phyloP scores from a whole-genome alignment of 805 yeast genomes.

The Candida germanica region DNA sequence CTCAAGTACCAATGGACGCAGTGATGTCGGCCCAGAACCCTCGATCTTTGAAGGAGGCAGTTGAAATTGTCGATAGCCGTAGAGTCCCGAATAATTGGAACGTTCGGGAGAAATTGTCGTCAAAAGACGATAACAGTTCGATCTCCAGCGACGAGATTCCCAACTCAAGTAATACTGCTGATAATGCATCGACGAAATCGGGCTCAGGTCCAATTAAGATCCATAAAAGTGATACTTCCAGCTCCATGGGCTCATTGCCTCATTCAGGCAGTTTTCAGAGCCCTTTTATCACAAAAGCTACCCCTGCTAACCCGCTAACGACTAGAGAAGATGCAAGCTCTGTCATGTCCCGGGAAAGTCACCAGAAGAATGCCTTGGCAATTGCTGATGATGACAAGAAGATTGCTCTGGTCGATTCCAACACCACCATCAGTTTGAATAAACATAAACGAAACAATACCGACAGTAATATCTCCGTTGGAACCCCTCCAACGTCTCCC shows the following conservation, averaged over 20 bases:
- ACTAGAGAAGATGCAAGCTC: constrained; percentile 50
- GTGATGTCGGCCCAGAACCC: too few species aligned
- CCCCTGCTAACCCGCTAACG: constrained; percentile 52
- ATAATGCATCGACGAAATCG: background rate
- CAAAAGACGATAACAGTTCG: background rate
- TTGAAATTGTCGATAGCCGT: too few species aligned
- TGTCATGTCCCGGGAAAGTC: constrained; percentile 23
- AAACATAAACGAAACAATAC: constrained; percentile 7
- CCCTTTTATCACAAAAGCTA: constrained; percentile 36
- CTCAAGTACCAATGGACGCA: background rate
- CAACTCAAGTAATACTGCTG: background rate
- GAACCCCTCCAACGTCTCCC: constrained; percentile 23
- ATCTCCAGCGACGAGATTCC: constrained; percentile 1
- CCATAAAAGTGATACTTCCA: constrained; percentile 1
- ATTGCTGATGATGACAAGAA: constrained; percentile 8
- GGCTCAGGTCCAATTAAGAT: background rate
- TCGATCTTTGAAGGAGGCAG: too few species aligned
- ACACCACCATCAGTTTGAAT: constrained; percentile 3
- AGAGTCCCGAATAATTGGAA: too few species aligned
- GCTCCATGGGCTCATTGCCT: constrained; percentile 5
- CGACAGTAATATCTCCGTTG: constrained; percentile 1
- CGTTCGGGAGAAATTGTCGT: too few species aligned
- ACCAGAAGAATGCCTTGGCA: constrained; percentile 10
- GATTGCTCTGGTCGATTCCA: constrained; percentile 6
- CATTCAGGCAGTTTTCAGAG: constrained; percentile 21